Evolutionary conservation across 345 rosid species (phyloP), one percentile per base, ranked within the genome.

Genomic region (Trapa bicornis): DNA sequence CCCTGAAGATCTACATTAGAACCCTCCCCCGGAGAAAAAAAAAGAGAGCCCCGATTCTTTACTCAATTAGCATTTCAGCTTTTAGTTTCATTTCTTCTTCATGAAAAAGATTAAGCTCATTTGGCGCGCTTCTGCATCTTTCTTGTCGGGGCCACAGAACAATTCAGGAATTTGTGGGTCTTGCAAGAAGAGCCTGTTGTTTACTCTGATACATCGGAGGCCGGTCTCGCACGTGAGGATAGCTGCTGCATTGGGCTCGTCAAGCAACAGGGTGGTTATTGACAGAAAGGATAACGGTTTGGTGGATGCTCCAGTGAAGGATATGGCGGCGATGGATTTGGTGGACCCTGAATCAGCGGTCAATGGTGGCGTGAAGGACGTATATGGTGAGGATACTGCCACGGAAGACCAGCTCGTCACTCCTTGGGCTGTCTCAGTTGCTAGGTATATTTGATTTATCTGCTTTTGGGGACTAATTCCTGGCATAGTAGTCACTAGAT

Each of bases 351-450:
- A 68, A 39, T 64, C 47, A 7, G 15, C 47, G 29, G 66, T 61
- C 15, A 38, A 56, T 37, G 76, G 76, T n/a, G 79, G 76, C 14
- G 78, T 76, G 45, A 77, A 76, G 73, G 80, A 45, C 8, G 48
- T 45, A 1, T 45, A 45, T 7, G 48, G 48, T 11, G 48, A 81
- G 73, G 85, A 81, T 72, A 62, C 69, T 9, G 82, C 85, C 75
- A 79, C 80, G 6, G 80, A 79, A 75, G 85, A 81, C 48, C 48
- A 45, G 48, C 48, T 45, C 48, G 48, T 45, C 64, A 81, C 85
- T 6, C 85, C 85, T 37, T 81, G 85, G 85, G 43, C 82, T 1
- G 74, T 81, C 57, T 81, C 85, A 29, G 82, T 81, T 68, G 85
- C 85, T 29, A 78, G 85, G 85, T 79, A 36, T 35, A 22, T 11